Base-by-base conservation (phyloP, 345 rosid species). In the Arabis alpina region DNA sequence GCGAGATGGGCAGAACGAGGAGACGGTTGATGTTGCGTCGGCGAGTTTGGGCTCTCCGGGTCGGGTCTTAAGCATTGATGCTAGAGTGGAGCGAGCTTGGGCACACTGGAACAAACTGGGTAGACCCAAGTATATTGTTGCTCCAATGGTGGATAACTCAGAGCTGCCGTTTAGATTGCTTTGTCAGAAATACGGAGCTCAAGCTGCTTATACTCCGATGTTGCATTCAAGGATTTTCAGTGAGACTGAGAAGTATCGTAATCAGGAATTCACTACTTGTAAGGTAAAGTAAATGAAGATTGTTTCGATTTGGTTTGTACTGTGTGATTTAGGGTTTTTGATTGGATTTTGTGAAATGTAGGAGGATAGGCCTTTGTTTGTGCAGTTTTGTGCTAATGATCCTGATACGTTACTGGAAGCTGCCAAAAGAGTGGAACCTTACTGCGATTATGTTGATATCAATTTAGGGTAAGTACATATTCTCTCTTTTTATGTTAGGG, bases 91-190 rank as follows among this genome's bases (percentile, higher is more conserved):
- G 73, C 71, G 82, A 45, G 98, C 96, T 24, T 89, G 99, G 98
- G 86, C 85, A 34, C 90, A 91, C 74, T 91, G 98, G 98, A 61
- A 76, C 13, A 85, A 79, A 44, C 80, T 91, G 4, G 98, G 98
- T 0, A 79, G 85, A 16, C 99, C 99, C 2, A 89, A 84, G 80
- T 77, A 79, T 23, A 76, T 91, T 0, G 98, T 91, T 13, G 99
- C 98, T 16, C 97, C 98, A n/a, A 93, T 94, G 98, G 99, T 91
- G 56, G 99, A 94, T 66, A 94, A 94, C 76, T 94, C 98, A 4
- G 99, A 89, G 87, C 89, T 94, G 8, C 99, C 98, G 12, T 91
- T 91, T 81, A 79, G 99, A 54, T 77, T 94, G 92, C 98, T 94
- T 4, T 94, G 98, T 16, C 83, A 90, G 34, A 89, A 88, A 80